phyloP scores from a whole-genome alignment of 768 basidiomycete genomes.

The Kwoniella dejecticola region DNA sequence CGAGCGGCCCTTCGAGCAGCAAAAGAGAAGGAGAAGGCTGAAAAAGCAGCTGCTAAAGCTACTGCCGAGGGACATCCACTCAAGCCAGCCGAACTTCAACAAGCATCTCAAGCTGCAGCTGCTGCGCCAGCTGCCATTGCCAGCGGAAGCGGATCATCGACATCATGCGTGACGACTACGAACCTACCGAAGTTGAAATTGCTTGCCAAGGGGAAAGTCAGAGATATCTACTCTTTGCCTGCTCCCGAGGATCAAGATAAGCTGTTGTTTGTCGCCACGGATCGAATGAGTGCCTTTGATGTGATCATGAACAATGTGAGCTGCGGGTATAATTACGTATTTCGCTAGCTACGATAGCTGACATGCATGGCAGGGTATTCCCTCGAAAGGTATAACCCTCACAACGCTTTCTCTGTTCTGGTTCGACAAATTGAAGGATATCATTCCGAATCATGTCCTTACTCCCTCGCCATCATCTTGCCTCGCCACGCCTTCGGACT shows the following conservation, averaged over 20 bases:
- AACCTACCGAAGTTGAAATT: constrained; percentile 62
- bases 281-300: constrained; percentile 96
- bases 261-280: constrained; percentile 89
- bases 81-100: constrained; percentile 18
- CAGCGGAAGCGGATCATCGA: constrained; percentile 21
- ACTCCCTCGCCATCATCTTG: constrained; percentile 60
- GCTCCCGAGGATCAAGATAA: constrained; percentile 62
- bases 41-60: constrained; percentile 43
- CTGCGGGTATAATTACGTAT: constrained; percentile 17
- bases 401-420: constrained; percentile 92
- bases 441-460: constrained; percentile 88
- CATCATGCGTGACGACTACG: constrained; percentile 39
- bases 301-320: constrained; percentile 89
- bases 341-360: constrained; percentile 5
- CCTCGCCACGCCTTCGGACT: constrained; percentile 30
- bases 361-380: constrained; percentile 71
- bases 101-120: constrained; percentile 17
- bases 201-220: constrained; percentile 88
- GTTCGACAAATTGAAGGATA: constrained; percentile 77
- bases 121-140: constrained; percentile 10
- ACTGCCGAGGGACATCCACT: constrained; percentile 7
- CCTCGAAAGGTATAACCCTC: constrained; percentile 85
- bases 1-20: constrained; percentile 42
- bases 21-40: constrained; percentile 51
- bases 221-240: constrained; percentile 80